Evolutionary conservation across 2,329 filamentous ascomycete species (phyloP), one percentile per base, ranked within the genome.

Genomic region (Ambrosiella beaveri): DNA sequence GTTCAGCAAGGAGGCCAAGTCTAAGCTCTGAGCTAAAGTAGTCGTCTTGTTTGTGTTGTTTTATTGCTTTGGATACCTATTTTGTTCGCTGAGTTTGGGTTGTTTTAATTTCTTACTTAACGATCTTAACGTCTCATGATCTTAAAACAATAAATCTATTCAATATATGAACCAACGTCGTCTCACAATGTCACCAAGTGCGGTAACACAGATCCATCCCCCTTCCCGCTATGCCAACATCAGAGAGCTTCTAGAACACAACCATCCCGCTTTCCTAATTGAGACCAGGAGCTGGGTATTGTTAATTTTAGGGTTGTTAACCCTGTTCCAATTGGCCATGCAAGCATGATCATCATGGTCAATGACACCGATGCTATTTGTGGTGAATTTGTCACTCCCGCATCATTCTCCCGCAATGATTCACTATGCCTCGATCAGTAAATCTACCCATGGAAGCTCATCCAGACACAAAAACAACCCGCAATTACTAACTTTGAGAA

Each of bases 1-100:
- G n/a, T 41, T 59, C 13, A 58, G n/a, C 57, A 58, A 58, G 39
- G 44, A 57, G 15, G 17, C 17, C 19, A 51, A 51, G 47, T 27
- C 47, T 7, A 51, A 35, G 47, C 19, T 51, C 17, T 51, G 35
- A 36, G 17, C 15, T 47, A 13, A 17, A 47, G 15, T 13, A 17
- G 19, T 47, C 2, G 7, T 47, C 11, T 8, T 12, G 13, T 47
- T 15, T 47, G 2, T 35, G 35, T 44, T 19, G 47, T 12, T 39
- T 51, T 37, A 11, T 15, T 51, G 12, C 8, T 49, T 27, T 51
- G 47, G 17, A 51, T 51, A 47, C 44, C 44, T 47, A 2, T 47
- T 27, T 27, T 27, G 27, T 27, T 47, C 2, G 44, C n/a, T 13
- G n/a, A 15, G 44, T 47, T n/a, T 47, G n/a, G 11, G 4, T 47